These are phyloP conservation scores for Diaporthe helianthi DNA, from an alignment of 2,329 filamentous ascomycete species.

Conservation along the genomic window DNA sequence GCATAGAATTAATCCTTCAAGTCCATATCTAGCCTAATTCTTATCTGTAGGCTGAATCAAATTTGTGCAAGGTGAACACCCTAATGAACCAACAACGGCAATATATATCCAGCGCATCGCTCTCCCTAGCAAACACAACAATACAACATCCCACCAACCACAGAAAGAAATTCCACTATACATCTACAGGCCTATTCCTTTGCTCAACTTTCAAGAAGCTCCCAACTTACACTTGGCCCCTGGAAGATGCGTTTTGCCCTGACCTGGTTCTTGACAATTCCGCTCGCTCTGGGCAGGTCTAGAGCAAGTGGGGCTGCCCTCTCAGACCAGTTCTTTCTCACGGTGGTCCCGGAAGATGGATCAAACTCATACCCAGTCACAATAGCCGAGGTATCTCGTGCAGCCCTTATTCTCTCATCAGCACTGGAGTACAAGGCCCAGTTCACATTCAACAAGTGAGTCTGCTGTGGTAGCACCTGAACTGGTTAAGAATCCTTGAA, in stretches of 20 bases:
- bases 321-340: slow-evolving; percentile 10
- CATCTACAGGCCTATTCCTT: neutral
- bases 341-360: slow-evolving; percentile 5
- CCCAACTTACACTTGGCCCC: neutral
- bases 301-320: too few species aligned
- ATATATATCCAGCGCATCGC: neutral
- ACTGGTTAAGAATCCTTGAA: neutral
- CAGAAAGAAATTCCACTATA: neutral
- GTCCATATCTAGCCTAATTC: neutral
- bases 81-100: neutral
- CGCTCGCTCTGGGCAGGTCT: neutral
- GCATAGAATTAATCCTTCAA: neutral
- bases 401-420: slow-evolving; percentile 16
- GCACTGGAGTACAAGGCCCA: slow-evolving; percentile 5
- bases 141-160: too few species aligned
- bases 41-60: neutral
- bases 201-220: neutral
- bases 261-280: neutral
- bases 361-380: slow-evolving; percentile 4
- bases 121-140: neutral
- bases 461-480: too few species aligned
- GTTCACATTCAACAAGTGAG: slow-evolving; percentile 19
- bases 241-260: neutral
- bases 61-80: neutral
- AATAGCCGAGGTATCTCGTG: slow-evolving; percentile 17